Evolutionary conservation across 768 basidiomycete species (phyloP).

Genomic region (Agaricus blazei): DNA sequence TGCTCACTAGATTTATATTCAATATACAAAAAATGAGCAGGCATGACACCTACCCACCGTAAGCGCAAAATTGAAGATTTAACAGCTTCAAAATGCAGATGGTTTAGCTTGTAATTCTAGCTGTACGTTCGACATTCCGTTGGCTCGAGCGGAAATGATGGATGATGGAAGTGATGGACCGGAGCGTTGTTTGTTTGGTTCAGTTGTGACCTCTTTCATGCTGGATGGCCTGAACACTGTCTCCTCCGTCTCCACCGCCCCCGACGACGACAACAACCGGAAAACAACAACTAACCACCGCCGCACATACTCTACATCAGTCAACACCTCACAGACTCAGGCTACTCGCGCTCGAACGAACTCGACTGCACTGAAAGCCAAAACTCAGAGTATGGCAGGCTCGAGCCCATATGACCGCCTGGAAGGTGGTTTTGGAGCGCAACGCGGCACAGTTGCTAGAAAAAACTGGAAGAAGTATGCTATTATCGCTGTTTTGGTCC

Average conservation of each 20-base stretch:
- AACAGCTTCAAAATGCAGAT: not conserved
- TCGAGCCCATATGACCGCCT: conserved; percentile 49
- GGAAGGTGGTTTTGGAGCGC: conserved; percentile 55
- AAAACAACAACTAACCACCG: not conserved
- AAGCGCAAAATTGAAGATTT: not conserved
- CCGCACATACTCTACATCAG: not conserved
- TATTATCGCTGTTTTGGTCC: conserved; percentile 48
- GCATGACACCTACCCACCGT: not conserved
- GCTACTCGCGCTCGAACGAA: not conserved
- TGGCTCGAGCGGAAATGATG: not conserved
- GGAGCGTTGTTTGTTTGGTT: not conserved
- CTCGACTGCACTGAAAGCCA: not conserved
- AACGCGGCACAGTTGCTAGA: conserved; percentile 21
- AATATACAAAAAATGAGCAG: not conserved
- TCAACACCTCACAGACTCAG: conserved; percentile 1
- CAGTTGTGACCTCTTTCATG: conserved; percentile 3
- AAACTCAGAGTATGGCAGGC: conserved; percentile 8
- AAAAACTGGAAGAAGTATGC: conserved; percentile 67
- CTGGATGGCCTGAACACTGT: conserved; percentile 9
- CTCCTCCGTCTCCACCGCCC: not conserved
- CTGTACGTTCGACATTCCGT: not conserved
- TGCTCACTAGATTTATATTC: not conserved
- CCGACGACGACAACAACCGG: not conserved
- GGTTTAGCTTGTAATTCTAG: not conserved
- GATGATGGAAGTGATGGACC: conserved; percentile 3